Percentiles rank a stretch among this genome's conserved stretches.
Conservation (phyloP, 2,329 filamentous ascomycete species). For the Tothia fuscella region DNA sequence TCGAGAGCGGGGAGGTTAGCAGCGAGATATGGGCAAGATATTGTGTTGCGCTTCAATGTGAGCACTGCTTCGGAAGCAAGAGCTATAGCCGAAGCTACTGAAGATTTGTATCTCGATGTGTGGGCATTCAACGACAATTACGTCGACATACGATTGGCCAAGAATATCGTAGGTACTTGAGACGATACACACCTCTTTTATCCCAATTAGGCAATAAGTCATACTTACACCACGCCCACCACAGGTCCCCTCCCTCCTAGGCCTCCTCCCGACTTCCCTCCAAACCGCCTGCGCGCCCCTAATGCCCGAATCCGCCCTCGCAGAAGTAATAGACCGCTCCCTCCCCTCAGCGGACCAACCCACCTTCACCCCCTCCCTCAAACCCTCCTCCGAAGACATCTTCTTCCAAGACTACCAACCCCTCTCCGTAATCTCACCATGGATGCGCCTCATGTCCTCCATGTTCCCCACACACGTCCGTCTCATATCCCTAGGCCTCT, state of each 20-base stretch:
- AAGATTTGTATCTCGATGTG: constrained; percentile 72
- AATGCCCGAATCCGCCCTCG: constrained; percentile 59
- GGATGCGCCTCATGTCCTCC: constrained; percentile 81
- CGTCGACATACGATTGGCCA: constrained; percentile 71
- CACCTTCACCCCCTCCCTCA: constrained; percentile 20
- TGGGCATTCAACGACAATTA: constrained; percentile 76
- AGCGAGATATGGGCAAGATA: constrained; percentile 5
- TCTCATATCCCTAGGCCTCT: constrained; percentile 66
- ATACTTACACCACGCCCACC: background rate
- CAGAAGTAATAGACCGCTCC: constrained; percentile 48
- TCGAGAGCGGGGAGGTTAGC: no score
- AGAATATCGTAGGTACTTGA: constrained; percentile 48
- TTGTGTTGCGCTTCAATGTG: constrained; percentile 84
- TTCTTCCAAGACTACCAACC: constrained; percentile 94
- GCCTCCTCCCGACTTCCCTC: constrained; percentile 63
- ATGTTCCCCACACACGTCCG: constrained; percentile 78
- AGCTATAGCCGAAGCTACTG: constrained; percentile 59
- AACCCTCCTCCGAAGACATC: constrained; percentile 47
- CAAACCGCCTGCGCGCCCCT: constrained; percentile 60
- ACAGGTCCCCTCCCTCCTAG: constrained; percentile 59
- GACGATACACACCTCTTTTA: background rate
- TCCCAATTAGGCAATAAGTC: background rate
- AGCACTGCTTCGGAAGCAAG: constrained; percentile 54
- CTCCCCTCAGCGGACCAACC: constrained; percentile 13
- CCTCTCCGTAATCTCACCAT: constrained; percentile 69